A percentile compares a stretch with the other conserved stretches of the same genome.
These are phyloP conservation scores for Pharnaceum exiguum DNA, from an alignment of 148 eudicot species.

Conservation along the genomic window DNA sequence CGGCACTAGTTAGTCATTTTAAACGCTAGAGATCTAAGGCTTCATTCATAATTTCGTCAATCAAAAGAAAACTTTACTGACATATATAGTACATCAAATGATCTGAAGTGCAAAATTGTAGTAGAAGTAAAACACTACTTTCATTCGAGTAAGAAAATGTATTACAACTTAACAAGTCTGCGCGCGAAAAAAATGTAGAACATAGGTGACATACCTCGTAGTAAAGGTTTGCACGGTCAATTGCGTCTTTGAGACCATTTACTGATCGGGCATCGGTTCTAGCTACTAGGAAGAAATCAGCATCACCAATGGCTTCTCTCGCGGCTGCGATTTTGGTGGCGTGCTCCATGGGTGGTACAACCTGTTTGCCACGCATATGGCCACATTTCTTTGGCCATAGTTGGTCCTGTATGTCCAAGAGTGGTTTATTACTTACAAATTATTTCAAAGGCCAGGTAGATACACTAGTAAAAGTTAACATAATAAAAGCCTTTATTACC, in stretches of 20 bases:
- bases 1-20: too few species aligned
- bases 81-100: too few species aligned
- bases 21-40: too few species aligned
- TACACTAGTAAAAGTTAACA: background rate
- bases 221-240: slow-evolving; percentile 31
- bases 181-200: background rate
- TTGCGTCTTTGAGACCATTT: slow-evolving; percentile 30
- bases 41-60: too few species aligned
- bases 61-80: too few species aligned
- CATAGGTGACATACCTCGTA: slow-evolving; percentile 12
- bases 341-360: slow-evolving; percentile 32
- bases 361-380: slow-evolving; percentile 28
- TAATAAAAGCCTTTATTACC: slow-evolving; percentile 6
- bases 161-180: background rate
- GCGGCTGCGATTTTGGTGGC: slow-evolving; percentile 35
- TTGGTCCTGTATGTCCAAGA: slow-evolving; percentile 24
- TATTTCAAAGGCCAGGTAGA: too few species aligned
- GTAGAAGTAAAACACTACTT: too few species aligned
- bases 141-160: too few species aligned
- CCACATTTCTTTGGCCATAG: slow-evolving; percentile 46
- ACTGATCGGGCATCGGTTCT: slow-evolving; percentile 40
- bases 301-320: slow-evolving; percentile 33
- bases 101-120: too few species aligned
- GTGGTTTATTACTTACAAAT: background rate
- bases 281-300: slow-evolving; percentile 36